phyloP scores from a whole-genome alignment of 306 rosid genomes.

The Vigna reflexopilosa region DNA sequence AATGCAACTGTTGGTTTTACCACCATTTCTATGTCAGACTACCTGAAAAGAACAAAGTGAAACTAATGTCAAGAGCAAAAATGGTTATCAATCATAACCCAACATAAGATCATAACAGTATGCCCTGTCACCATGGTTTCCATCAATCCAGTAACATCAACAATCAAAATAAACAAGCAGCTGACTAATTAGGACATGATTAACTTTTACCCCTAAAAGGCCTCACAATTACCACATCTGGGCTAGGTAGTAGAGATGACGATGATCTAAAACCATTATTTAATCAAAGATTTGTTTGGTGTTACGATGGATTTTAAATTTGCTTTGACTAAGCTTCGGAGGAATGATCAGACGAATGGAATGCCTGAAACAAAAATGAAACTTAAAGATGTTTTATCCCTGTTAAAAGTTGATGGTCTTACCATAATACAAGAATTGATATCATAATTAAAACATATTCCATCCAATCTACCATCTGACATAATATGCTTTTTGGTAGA shows the following conservation, averaged over 20 bases:
- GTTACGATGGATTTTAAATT: constrained; percentile 6
- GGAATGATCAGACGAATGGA: constrained; percentile 3
- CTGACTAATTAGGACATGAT: not conserved
- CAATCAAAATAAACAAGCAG: constrained; percentile 21
- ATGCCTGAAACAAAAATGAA: not conserved
- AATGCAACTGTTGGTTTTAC: constrained; percentile 87
- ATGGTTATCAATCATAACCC: not conserved
- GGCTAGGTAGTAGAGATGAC: not conserved
- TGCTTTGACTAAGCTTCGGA: constrained; percentile 4
- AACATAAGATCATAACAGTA: constrained; percentile 6
- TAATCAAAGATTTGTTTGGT: constrained; percentile 20
- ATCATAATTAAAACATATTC: constrained; percentile 6
- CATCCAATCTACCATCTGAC: constrained; percentile 5
- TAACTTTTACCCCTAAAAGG: not conserved
- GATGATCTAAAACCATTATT: not conserved
- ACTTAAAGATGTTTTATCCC: not conserved
- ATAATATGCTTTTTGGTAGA: not conserved
- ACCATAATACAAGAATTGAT: constrained; percentile 2
- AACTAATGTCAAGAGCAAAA: constrained; percentile 17
- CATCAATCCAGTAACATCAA: constrained; percentile 17
- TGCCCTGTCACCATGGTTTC: constrained; percentile 8
- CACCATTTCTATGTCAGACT: constrained; percentile 50
- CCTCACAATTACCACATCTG: not conserved
- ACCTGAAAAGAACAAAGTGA: constrained; percentile 45
- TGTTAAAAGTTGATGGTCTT: constrained; percentile 6